Base-by-base conservation (phyloP, 2,329 filamentous ascomycete genomes). In the Cladosporium cucumerinum region DNA sequence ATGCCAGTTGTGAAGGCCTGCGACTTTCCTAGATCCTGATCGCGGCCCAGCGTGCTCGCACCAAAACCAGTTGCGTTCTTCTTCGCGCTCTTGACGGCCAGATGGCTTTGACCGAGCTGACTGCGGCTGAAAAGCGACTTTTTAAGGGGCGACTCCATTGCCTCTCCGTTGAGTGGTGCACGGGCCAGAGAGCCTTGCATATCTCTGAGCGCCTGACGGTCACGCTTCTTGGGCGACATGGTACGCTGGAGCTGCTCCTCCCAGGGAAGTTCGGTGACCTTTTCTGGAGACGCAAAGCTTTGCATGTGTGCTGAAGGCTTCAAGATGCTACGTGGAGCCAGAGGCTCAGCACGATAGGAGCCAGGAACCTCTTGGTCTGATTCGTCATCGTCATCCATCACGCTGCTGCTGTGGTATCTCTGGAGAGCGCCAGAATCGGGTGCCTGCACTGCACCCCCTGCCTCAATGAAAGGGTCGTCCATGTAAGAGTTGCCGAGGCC, bases 211-310 rank as follows among this genome's bases (percentile, higher is more conserved):
- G 89, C 89, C 66, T 85, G 83, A 68, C 94, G 91, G 79, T 97
- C 91, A 73, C 95, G 89, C 81, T 98, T 98, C 74, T 91, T 88
- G 6, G 95, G 94, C 73, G 92, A 97, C 71, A 98, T 92, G 6
- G 95, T 98, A 70, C 93, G 93, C 76, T 93, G 91, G 68, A 99
- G 84, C 81, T 97, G 93, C 71, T 95, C 90, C 70, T 93, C 90
- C 95, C 95, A 99, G 75, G 97, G 90, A 66, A 93, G 91, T 85
- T 82, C 71, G 82, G 78, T 60, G 82, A 80, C 75, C 77, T 86
- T 86, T 28, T 81, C 76, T 57, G 85, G 85, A n/a, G 84, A 87
- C 6, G 77, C 77, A 62, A 78, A 73, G n/a, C 70, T 72, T 6
- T 73, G 71, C 11, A 64, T 70, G 70, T 52, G 52, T 69, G 64